Base-by-base conservation (phyloP, 495 filamentous ascomycete species). In the Friedmanniomyces simplex region DNA sequence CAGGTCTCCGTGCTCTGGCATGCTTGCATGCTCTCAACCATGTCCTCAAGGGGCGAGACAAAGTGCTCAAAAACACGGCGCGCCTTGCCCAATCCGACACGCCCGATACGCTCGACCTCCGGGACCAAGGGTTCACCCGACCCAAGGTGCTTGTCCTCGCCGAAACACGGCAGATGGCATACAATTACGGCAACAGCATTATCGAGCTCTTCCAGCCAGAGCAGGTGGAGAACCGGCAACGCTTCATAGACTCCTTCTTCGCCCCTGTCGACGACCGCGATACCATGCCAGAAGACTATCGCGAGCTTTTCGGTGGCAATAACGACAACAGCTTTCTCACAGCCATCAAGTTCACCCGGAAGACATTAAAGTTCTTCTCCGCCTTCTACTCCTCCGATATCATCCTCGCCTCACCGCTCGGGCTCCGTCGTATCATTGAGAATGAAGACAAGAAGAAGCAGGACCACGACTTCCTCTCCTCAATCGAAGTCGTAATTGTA, bases 301-400 rank as follows among this genome's bases (percentile, higher is more conserved):
- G 78, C 13, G 93, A 95, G 50, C 77, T 98, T 1, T 98, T 98
- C 62, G 82, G 78, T 47, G 93, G 93, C 42, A 96, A 95, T 70
- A 88, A 95, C 66, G 91, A 97, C 62, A 93, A 97, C 72, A 88
- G 91, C 79, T 98, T 96, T 77, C 80, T 90, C 20, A 70, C 97
- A 0, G 93, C 91, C 26, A 63, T 98, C 56, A 96, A 96, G 68
- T 95, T 98, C 68, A 96, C 93, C 0, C 80, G 93, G 43, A 96
- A 94, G 71, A 93, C 91, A 0, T 76, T 97, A 65, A 96, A 95
- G 68, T 93, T 87, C 67, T 98, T 95, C 68, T 79, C 91, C 6
- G 85, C 91, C 67, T 98, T 98, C 71, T 96, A 97, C 74, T 88
- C 85, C 61, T 95, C 89, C 2, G 93, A 98, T 68, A 85, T 98